phyloP scores from a whole-genome alignment of 2,329 filamentous ascomycete species.

The Cyphellophora europaea region DNA sequence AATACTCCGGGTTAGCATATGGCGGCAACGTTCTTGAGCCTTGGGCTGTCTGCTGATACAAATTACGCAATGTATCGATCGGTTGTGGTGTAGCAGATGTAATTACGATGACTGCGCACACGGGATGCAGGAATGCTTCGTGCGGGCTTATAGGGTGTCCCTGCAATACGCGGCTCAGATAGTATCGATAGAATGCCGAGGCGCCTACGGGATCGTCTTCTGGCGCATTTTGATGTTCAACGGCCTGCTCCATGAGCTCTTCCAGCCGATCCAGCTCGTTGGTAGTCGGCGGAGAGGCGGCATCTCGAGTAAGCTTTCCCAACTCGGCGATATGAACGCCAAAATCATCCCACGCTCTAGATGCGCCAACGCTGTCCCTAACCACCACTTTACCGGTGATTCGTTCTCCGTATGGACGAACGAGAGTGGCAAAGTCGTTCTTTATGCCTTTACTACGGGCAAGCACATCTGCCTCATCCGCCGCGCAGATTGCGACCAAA shows the following conservation, averaged over 20 bases:
- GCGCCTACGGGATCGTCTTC: slow-evolving; percentile 22
- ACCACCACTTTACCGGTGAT: slow-evolving; percentile 83
- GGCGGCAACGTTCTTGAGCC: slow-evolving; percentile 64
- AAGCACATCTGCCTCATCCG: slow-evolving; percentile 72
- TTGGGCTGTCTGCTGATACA: slow-evolving; percentile 78
- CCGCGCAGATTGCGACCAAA: slow-evolving; percentile 79
- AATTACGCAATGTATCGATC: slow-evolving; percentile 72
- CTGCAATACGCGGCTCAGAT: slow-evolving; percentile 73
- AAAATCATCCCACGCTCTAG: slow-evolving; percentile 79
- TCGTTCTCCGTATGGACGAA: slow-evolving; percentile 84
- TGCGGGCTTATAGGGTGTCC: slow-evolving; percentile 69
- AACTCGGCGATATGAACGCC: slow-evolving; percentile 75
- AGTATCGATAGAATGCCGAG: slow-evolving; percentile 77
- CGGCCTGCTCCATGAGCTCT: slow-evolving; percentile 17
- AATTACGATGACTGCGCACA: slow-evolving; percentile 89
- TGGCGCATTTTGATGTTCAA: slow-evolving; percentile 11
- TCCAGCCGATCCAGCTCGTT: slow-evolving; percentile 15
- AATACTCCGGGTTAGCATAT: slow-evolving; percentile 86
- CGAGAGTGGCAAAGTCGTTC: slow-evolving; percentile 70
- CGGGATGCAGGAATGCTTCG: slow-evolving; percentile 90
- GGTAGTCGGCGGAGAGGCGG: slow-evolving; percentile 2
- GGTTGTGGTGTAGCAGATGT: slow-evolving; percentile 77
- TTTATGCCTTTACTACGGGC: slow-evolving; percentile 75
- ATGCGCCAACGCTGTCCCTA: slow-evolving; percentile 78
- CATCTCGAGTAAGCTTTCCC: slow-evolving; percentile 28